Percentiles rank a stretch among this genome's conserved stretches.
Evolutionary conservation across 2,329 filamentous ascomycete species (phyloP).

Genomic region (Beauveria scarabaeidicola): DNA sequence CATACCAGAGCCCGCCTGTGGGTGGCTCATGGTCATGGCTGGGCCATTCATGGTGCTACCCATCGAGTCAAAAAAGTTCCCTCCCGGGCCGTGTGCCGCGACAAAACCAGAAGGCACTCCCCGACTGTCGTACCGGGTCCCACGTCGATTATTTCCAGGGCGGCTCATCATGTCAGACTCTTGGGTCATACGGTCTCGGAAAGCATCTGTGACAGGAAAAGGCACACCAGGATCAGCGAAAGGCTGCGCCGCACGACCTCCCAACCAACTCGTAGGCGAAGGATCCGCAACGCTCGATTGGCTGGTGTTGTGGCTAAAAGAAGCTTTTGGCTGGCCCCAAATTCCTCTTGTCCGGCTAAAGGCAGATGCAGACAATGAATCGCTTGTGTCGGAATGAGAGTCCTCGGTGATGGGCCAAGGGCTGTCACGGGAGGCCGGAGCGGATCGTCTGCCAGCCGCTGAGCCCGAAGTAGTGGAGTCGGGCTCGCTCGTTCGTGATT

Average conservation of each 20-base stretch:
- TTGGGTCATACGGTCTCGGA: conserved; percentile 39
- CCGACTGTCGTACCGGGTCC: conserved; percentile 39
- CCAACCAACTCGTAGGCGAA: conserved; percentile 35
- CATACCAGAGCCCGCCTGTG: conserved; percentile 30
- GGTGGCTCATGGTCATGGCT: conserved; percentile 26
- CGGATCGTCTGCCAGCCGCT: conserved; percentile 16
- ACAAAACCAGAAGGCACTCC: conserved; percentile 26
- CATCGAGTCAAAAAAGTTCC: conserved; percentile 28
- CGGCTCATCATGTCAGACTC: conserved; percentile 42
- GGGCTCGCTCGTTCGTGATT: conserved; percentile 51
- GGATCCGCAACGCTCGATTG: conserved; percentile 31
- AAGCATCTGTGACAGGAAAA: conserved; percentile 31
- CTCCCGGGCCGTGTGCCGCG: conserved; percentile 26
- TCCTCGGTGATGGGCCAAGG: conserved; percentile 49
- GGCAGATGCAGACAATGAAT: conserved; percentile 40
- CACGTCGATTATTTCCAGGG: conserved; percentile 34
- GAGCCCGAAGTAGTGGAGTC: conserved; percentile 28
- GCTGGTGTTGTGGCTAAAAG: conserved; percentile 26
- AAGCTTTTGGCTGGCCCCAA: conserved; percentile 43
- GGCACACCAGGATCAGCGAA: conserved; percentile 32
- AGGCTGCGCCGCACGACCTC: conserved; percentile 30
- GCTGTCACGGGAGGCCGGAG: conserved; percentile 28
- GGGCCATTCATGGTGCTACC: conserved; percentile 25
- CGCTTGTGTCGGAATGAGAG: conserved; percentile 47
- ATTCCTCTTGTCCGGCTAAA: conserved; percentile 48